These are phyloP conservation scores for Vitis amurensis DNA, from an alignment of 164 flowering plant genomes.

Conservation along the genomic window DNA sequence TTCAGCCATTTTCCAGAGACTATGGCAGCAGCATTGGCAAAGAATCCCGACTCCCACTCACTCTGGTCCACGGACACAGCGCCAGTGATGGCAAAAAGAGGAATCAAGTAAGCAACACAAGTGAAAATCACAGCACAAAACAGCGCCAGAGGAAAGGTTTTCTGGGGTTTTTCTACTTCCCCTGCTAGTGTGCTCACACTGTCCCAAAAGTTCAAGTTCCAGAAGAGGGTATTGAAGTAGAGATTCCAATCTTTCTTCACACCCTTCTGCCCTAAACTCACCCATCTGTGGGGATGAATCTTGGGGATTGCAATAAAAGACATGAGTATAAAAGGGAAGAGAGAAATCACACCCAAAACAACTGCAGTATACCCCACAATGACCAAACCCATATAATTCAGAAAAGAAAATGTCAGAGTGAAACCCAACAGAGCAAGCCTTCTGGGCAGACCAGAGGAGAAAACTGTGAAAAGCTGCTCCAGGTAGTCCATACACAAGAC, in stretches of 20 bases:
- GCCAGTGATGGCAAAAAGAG: constrained; percentile 48
- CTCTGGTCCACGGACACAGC: constrained; percentile 36
- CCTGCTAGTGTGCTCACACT: constrained; percentile 76
- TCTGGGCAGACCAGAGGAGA: constrained; percentile 53
- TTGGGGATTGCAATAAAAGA: constrained; percentile 59
- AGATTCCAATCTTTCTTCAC: constrained; percentile 68
- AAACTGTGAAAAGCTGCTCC: constrained; percentile 44
- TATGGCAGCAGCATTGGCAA: constrained; percentile 46
- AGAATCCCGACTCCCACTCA: constrained; percentile 44
- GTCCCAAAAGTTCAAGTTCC: constrained; percentile 96
- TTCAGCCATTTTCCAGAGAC: constrained; percentile 55
- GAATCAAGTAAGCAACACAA: constrained; percentile 45
- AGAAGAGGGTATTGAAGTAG: constrained; percentile 78
- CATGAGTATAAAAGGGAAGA: constrained; percentile 68
- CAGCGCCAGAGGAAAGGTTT: constrained; percentile 43
- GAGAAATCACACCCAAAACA: constrained; percentile 51
- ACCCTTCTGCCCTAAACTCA: constrained; percentile 46
- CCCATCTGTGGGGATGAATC: constrained; percentile 58
- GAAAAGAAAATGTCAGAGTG: constrained; percentile 48
- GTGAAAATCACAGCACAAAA: constrained; percentile 45
- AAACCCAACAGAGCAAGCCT: constrained; percentile 36
- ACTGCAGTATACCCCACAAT: constrained; percentile 78
- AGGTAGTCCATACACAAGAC: constrained; percentile 68
- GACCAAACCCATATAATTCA: constrained; percentile 71
- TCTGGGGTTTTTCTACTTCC: constrained; percentile 42